Evolutionary conservation across 2,329 filamentous ascomycete genomes (phyloP).

Genomic region (Achaetomium macrosporum): DNA sequence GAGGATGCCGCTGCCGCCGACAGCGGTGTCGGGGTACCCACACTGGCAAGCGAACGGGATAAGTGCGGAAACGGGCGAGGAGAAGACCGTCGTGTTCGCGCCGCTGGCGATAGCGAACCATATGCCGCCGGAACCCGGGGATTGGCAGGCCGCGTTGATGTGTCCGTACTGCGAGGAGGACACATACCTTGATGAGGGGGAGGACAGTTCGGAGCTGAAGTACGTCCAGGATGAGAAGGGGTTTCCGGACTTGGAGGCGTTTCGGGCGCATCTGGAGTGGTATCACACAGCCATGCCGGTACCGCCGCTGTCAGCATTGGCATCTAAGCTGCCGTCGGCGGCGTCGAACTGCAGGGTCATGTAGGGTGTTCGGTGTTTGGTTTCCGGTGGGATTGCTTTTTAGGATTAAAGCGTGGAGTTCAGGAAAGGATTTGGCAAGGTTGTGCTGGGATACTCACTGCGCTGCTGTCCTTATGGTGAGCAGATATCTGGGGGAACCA

Average conservation of each 20-base stretch:
- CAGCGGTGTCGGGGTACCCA: conserved; percentile 27
- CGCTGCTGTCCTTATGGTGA: background rate
- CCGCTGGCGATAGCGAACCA: conserved; percentile 55
- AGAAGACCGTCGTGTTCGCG: conserved; percentile 50
- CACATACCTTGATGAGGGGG: conserved; percentile 41
- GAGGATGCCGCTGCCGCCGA: conserved; percentile 31
- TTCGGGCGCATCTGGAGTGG: conserved; percentile 54
- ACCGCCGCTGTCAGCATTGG: conserved; percentile 28
- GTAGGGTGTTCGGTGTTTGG: conserved; percentile 16
- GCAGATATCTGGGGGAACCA: background rate
- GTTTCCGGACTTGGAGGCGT: conserved; percentile 43
- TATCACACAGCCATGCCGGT: conserved; percentile 41
- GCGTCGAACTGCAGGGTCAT: conserved; percentile 36
- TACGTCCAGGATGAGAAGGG: conserved; percentile 43
- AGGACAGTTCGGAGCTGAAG: conserved; percentile 47
- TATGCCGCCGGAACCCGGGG: conserved; percentile 42
- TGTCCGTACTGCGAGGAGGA: conserved; percentile 55
- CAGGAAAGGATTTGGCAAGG: background rate
- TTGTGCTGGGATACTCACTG: background rate
- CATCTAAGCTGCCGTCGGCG: conserved; percentile 29
- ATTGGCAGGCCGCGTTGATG: conserved; percentile 46
- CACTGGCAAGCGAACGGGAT: conserved; percentile 50
- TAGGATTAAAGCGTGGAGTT: conserved; percentile 9
- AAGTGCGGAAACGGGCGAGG: conserved; percentile 34
- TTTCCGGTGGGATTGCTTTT: background rate